phyloP scores from a whole-genome alignment of 208 protist genomes.

The Crithidia sp. region DNA sequence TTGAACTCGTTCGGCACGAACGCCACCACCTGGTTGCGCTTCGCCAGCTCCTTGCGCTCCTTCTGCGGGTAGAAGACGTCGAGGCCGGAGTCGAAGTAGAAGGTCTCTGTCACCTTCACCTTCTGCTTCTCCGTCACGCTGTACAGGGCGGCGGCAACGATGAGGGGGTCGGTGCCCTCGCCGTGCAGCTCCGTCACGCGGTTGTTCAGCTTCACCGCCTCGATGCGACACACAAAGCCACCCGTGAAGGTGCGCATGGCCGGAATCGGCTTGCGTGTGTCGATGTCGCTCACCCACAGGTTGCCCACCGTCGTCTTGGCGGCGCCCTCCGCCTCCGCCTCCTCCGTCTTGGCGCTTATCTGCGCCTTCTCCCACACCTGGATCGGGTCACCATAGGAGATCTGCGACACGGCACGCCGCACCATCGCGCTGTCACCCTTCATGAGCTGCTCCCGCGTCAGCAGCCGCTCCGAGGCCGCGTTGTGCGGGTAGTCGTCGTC shows the following conservation, averaged over 20 bases:
- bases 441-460: conserved; percentile 43
- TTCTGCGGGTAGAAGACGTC: conserved; percentile 89
- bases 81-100: conserved; percentile 84
- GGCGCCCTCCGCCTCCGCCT: conserved; percentile 8
- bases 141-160: conserved; percentile 69
- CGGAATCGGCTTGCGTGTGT: conserved; percentile 75
- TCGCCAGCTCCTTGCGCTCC: conserved; percentile 55
- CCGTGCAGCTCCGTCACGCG: conserved; percentile 77
- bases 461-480: conserved; percentile 51
- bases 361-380: conserved; percentile 73
- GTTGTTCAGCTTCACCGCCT: conserved; percentile 55
- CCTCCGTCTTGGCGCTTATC: conserved; percentile 2
- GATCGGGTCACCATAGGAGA: conserved; percentile 87
- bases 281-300: conserved; percentile 75
- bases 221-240: conserved; percentile 63
- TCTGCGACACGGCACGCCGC: conserved; percentile 47
- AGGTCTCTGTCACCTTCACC: conserved; percentile 85
- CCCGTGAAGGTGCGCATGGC: conserved; percentile 77
- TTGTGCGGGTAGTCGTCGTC: conserved; percentile 81
- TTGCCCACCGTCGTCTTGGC: conserved; percentile 38
- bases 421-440: conserved; percentile 47
- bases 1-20: conserved; percentile 87
- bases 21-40: conserved; percentile 65
- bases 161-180: conserved; percentile 71
- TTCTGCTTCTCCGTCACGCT: conserved; percentile 48